A percentile compares a stretch with the other conserved stretches of the same genome.
These are phyloP conservation scores for Asterochloris sp. DNA, from an alignment of 139 green algal genomes.

Conservation along the genomic window DNA sequence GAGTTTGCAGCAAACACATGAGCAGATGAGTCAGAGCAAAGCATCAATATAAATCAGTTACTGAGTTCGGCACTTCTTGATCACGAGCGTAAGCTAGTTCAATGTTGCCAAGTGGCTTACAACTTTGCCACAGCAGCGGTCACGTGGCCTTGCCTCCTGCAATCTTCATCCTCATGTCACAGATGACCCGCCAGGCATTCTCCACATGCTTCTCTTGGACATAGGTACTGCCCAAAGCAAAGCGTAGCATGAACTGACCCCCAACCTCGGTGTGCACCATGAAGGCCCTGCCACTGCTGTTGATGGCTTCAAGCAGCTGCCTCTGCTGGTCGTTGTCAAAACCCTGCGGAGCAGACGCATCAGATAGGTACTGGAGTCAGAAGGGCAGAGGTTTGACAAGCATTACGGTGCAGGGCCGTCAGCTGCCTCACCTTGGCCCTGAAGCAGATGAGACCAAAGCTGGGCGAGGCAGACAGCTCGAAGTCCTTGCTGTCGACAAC, in stretches of 20 bases:
- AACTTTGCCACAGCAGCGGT: no score
- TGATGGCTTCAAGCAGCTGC: constrained; percentile 56
- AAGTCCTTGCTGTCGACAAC: constrained; percentile 42
- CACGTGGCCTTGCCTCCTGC: no score
- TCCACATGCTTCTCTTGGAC: constrained; percentile 61
- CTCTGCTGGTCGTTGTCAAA: constrained; percentile 21
- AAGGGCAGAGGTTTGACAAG: not conserved
- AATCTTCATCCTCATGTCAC: no score
- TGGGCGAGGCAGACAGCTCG: constrained; percentile 45
- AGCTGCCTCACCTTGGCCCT: constrained; percentile 22
- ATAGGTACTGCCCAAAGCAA: constrained; percentile 44
- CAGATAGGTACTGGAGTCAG: not conserved
- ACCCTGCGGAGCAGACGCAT: constrained; percentile 16
- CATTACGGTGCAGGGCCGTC: not conserved
- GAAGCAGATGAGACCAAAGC: constrained; percentile 73
- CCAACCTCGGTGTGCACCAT: constrained; percentile 59
- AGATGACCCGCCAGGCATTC: constrained; percentile 41
- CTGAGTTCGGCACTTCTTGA: no score
- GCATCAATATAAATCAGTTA: no score
- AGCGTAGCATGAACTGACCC: constrained; percentile 46
- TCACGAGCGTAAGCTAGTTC: no score
- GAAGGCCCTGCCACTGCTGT: constrained; percentile 49
- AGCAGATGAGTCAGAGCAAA: no score
- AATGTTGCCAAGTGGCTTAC: no score
- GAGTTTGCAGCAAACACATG: no score